Conservation (phyloP, 2,329 filamentous ascomycete species). For the Leptographium wingfieldii region DNA sequence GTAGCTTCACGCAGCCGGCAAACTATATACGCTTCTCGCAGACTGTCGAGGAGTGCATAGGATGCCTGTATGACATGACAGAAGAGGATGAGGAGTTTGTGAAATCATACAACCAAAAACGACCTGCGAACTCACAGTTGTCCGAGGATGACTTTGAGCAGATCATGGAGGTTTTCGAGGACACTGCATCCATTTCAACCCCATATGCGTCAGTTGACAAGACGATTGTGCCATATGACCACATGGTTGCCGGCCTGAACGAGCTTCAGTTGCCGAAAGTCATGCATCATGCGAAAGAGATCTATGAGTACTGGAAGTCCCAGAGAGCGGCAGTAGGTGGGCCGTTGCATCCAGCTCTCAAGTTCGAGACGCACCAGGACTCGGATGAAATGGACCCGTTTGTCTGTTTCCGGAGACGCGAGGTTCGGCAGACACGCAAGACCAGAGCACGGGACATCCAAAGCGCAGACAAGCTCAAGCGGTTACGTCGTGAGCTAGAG, state of each 20-base stretch:
- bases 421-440: conserved; percentile 88
- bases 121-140: conserved; percentile 49
- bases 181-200: conserved; percentile 68
- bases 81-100: conserved; percentile 81
- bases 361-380: conserved; percentile 89
- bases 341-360: conserved; percentile 64
- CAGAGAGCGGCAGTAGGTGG: conserved; percentile 56
- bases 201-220: conserved; percentile 87
- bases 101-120: conserved; percentile 70
- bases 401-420: conserved; percentile 91
- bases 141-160: conserved; percentile 88
- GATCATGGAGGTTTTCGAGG: conserved; percentile 90
- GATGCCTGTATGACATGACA: conserved; percentile 87
- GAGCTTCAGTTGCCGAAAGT: conserved; percentile 36
- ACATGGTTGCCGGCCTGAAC: conserved; percentile 57
- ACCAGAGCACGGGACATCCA: conserved; percentile 88
- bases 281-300: conserved; percentile 53
- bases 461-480: conserved; percentile 87
- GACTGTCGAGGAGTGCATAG: conserved; percentile 90
- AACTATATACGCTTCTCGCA: conserved; percentile 97
- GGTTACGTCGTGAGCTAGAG: conserved; percentile 80
- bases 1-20: conserved; percentile 66
- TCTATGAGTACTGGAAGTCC: conserved; percentile 84
- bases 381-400: conserved; percentile 94
- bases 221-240: conserved; percentile 64